phyloP scores from a whole-genome alignment of 1,284 basidiomycete species.

The Puccinia polysora region DNA sequence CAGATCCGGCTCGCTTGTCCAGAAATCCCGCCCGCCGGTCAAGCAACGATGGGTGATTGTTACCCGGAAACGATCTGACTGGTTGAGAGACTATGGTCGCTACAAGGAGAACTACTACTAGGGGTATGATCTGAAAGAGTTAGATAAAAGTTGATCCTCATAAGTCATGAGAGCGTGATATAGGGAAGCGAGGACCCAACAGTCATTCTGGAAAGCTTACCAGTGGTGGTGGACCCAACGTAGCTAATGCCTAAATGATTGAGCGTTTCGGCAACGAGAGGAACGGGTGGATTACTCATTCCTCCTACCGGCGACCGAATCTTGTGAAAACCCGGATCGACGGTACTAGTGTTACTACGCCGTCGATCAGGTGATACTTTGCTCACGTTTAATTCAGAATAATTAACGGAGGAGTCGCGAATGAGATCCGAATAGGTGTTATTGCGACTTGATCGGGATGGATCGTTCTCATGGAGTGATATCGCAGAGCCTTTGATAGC shows the following conservation, averaged over 20 bases:
- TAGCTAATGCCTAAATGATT: slow-evolving; percentile 10
- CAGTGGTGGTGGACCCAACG: slow-evolving; percentile 15
- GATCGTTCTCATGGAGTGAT: slow-evolving; percentile 45
- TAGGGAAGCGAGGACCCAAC: neutral
- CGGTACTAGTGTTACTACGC: neutral
- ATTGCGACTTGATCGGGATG: neutral
- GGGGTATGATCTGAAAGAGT: neutral
- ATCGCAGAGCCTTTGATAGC: slow-evolving; percentile 48
- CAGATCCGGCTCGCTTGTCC: neutral
- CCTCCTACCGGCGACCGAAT: neutral
- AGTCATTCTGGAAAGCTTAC: neutral
- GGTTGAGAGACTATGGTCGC: neutral
- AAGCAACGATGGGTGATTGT: neutral
- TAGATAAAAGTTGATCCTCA: neutral
- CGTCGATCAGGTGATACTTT: neutral
- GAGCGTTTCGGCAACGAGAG: slow-evolving; percentile 10
- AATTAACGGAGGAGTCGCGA: slow-evolving; percentile 7
- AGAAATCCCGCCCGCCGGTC: neutral
- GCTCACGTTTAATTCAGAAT: slow-evolving; percentile 13
- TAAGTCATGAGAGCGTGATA: neutral
- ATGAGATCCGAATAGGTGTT: slow-evolving; percentile 15
- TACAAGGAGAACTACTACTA: neutral
- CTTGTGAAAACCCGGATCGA: neutral
- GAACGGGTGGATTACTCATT: neutral
- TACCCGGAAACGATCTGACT: neutral